Evolutionary conservation across 169 alveolate species (phyloP), one percentile per base, ranked within the genome.

Genomic region (Babesia bovis): DNA sequence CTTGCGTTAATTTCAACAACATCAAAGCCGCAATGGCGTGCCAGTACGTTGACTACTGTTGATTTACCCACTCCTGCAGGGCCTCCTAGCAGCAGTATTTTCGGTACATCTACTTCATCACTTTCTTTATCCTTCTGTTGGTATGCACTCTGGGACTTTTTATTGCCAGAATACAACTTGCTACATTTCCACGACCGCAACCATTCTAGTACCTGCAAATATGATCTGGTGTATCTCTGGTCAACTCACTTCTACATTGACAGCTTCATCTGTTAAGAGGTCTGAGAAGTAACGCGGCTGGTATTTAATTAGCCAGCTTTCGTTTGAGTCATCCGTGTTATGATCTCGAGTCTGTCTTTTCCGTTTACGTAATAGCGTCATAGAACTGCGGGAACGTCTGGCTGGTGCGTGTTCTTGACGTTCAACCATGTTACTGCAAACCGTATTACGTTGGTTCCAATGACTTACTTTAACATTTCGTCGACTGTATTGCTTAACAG

Each of bases 1-100:
- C 97, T 91, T 3, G 99, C 99, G 86, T 97, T 97, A 63, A 96
- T 90, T 82, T 96, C 99, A 23, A 94, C 87, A 19, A 95, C 90
- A 67, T 95, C 91, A 85, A 89, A 96, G 23, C 98, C 97, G 49
- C 94, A 90, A 73, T 92, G 88, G 58, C 90, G 85, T 0, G 98
- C 95, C 0, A 88, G 61, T 10, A 88, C 91, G 67, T 82, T 66
- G 7, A 88, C 85, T 49, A 88, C 51, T 3, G 90, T 68, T 10
- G 93, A 76, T 58, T 88, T 88, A 15, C 93, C 93, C 17, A 85
- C 87, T 1, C 93, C 93, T 49, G 93, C 77, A 4, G 93, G 93
- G 17, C 93, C 93, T 40, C 90, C 89, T 28, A 88, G 40, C 45
- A 88, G 56, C 61, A 88, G 72, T 23, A 90, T 73, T 21, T 63